Percentiles rank a stretch among this genome's conserved stretches.
These are phyloP conservation scores for Scedosporium dehoogii DNA, from an alignment of 2,329 filamentous ascomycete genomes.

Conservation along the genomic window DNA sequence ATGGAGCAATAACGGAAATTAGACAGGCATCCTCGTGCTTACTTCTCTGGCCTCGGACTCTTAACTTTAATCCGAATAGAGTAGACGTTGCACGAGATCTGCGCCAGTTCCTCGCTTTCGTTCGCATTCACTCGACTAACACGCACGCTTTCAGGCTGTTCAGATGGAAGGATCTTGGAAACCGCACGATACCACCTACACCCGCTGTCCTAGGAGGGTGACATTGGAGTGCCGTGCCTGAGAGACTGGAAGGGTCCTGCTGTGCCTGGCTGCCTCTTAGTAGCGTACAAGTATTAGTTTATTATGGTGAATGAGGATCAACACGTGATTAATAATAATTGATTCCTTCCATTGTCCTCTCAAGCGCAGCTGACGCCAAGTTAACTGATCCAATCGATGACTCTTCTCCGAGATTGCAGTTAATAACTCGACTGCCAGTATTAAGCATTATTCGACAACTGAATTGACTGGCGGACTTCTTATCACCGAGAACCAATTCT, in stretches of 20 bases:
- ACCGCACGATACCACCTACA: neutral
- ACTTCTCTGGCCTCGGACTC: constrained; percentile 10
- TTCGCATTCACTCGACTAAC: neutral
- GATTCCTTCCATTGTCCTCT: neutral
- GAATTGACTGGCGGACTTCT: too few relatives aligned
- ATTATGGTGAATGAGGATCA: neutral
- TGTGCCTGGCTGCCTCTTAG: neutral
- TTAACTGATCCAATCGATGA: neutral
- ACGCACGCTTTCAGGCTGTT: neutral
- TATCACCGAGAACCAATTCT: too few relatives aligned
- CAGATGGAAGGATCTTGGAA: neutral
- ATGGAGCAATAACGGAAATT: neutral
- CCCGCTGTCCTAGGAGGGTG: neutral
- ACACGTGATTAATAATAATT: neutral
- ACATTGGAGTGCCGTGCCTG: neutral
- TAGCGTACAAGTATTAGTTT: too few relatives aligned
- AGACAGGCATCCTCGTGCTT: constrained; percentile 2
- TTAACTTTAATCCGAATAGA: neutral
- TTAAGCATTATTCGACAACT: too few relatives aligned
- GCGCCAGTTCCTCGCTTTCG: neutral
- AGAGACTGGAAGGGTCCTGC: neutral
- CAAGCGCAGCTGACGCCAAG: neutral
- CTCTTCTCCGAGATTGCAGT: too few relatives aligned
- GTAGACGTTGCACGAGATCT: neutral
- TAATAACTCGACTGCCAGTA: too few relatives aligned